Conservation (phyloP, 2,329 filamentous ascomycete species). For the Arthrobotrys iridis region DNA sequence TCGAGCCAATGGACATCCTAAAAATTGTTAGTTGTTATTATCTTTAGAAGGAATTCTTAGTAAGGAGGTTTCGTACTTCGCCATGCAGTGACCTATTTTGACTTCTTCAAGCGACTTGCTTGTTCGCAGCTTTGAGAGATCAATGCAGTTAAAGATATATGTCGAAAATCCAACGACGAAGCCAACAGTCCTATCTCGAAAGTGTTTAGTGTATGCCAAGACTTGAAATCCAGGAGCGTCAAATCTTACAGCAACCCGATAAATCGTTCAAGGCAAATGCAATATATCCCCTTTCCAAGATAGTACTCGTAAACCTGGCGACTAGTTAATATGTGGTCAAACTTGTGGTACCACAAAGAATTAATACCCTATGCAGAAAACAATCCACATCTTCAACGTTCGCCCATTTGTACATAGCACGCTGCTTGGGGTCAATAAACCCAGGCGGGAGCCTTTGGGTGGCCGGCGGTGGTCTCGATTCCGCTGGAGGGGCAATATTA, state of each 20-base stretch:
- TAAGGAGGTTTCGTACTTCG: slow-evolving; percentile 55
- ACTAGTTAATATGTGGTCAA: background rate
- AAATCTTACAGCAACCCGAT: slow-evolving; percentile 75
- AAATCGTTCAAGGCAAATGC: slow-evolving; percentile 77
- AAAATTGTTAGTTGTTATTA: background rate
- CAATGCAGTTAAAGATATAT: slow-evolving; percentile 84
- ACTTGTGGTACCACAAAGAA: background rate
- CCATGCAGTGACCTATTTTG: slow-evolving; percentile 78
- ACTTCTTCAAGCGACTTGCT: slow-evolving; percentile 66
- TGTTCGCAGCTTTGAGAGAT: slow-evolving; percentile 78
- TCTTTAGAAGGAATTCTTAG: background rate
- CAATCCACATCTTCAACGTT: slow-evolving; percentile 89
- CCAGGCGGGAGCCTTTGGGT: slow-evolving; percentile 56
- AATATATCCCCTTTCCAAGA: slow-evolving; percentile 82
- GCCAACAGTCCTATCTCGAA: slow-evolving; percentile 72
- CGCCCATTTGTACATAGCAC: slow-evolving; percentile 90
- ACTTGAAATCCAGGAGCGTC: background rate
- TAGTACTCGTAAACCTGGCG: slow-evolving; percentile 81
- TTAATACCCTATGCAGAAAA: slow-evolving; percentile 73
- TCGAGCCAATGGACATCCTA: slow-evolving; percentile 79
- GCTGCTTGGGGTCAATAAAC: slow-evolving; percentile 72
- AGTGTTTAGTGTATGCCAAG: background rate
- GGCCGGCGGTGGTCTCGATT: slow-evolving; percentile 14
- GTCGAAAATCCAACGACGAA: slow-evolving; percentile 86
- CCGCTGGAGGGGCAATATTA: slow-evolving; percentile 38